A percentile compares a stretch with the other conserved stretches of the same genome.
Conservation (phyloP, 208 protist species). For the Herpetomonas tarakana region DNA sequence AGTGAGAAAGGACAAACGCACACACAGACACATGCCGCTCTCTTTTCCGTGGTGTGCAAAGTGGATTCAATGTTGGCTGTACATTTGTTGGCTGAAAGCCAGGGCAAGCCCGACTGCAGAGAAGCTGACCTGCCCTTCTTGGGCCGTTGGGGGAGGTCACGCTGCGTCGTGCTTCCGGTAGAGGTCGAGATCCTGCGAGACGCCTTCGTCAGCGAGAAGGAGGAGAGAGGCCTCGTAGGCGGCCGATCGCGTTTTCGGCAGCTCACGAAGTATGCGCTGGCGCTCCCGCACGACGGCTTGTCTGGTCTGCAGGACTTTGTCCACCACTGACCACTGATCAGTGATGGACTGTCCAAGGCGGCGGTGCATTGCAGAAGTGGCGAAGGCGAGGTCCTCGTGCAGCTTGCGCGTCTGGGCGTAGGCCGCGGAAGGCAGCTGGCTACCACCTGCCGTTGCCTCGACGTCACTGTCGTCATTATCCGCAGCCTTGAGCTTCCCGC, state of each 20-base stretch:
- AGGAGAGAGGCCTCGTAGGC: slow-evolving; percentile 46
- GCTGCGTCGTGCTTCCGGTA: slow-evolving; percentile 21
- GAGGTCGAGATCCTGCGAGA: slow-evolving; percentile 26
- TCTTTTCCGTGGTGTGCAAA: too few relatives aligned
- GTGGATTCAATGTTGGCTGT: too few relatives aligned
- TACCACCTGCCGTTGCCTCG: too few relatives aligned
- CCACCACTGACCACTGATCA: slow-evolving; percentile 60
- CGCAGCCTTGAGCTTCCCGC: background rate
- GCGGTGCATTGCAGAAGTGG: slow-evolving; percentile 28
- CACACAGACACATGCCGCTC: too few relatives aligned
- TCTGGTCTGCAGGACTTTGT: slow-evolving; percentile 58
- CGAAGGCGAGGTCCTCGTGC: slow-evolving; percentile 52
- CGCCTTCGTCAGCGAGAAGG: slow-evolving; percentile 45
- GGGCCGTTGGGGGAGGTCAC: too few relatives aligned
- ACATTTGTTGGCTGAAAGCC: too few relatives aligned
- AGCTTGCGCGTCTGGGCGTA: slow-evolving; percentile 21
- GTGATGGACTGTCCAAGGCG: slow-evolving; percentile 38
- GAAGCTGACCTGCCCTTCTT: too few relatives aligned
- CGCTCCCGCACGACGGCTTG: slow-evolving; percentile 49
- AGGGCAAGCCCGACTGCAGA: too few relatives aligned
- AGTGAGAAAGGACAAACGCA: too few relatives aligned
- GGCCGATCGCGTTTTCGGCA: slow-evolving; percentile 19
- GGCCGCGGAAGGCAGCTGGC: background rate
- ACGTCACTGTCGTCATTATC: background rate
- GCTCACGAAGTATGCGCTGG: slow-evolving; percentile 34